Evolutionary conservation across 768 basidiomycete species (phyloP).

Genomic region (Mycena kentingensis): DNA sequence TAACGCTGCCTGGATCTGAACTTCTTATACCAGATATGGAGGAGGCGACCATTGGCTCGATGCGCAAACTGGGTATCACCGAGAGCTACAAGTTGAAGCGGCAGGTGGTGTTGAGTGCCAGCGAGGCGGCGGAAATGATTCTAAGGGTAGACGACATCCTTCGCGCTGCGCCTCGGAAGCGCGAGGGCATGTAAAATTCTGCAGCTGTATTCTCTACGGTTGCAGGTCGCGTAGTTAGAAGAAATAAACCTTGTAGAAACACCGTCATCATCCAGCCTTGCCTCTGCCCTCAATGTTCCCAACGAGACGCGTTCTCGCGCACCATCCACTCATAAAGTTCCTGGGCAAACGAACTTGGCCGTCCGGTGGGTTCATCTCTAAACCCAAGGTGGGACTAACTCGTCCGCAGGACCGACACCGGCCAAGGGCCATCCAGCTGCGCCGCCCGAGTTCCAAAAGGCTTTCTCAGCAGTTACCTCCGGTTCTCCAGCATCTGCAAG

Average conservation of each 20-base stretch:
- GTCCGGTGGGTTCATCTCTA: slow-evolving; percentile 35
- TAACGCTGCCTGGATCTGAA: background rate
- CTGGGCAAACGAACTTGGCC: slow-evolving; percentile 60
- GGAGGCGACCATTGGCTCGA: slow-evolving; percentile 79
- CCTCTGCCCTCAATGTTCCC: slow-evolving; percentile 30
- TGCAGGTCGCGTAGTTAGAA: slow-evolving; percentile 1
- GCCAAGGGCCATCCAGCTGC: slow-evolving; percentile 67
- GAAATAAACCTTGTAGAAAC: background rate
- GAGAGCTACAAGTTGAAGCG: slow-evolving; percentile 98
- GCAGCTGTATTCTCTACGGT: too few relatives aligned
- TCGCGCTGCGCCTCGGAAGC: slow-evolving; percentile 78
- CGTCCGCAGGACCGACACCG: slow-evolving; percentile 35
- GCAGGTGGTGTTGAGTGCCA: slow-evolving; percentile 92
- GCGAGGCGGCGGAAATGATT: slow-evolving; percentile 98
- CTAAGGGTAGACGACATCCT: slow-evolving; percentile 95
- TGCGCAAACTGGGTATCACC: slow-evolving; percentile 85
- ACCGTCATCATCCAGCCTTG: too few relatives aligned
- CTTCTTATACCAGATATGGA: slow-evolving; percentile 73
- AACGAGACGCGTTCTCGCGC: slow-evolving; percentile 39
- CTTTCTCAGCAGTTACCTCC: slow-evolving; percentile 42
- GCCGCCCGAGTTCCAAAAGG: slow-evolving; percentile 58
- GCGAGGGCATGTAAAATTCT: slow-evolving; percentile 76
- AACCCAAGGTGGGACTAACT: background rate
- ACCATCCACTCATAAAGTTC: slow-evolving; percentile 65
- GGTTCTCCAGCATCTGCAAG: slow-evolving; percentile 21